Evolutionary conservation across 2,329 filamentous ascomycete genomes (phyloP), one percentile per base, ranked within the genome.

Genomic region (Ascochyta clinopodiicola): DNA sequence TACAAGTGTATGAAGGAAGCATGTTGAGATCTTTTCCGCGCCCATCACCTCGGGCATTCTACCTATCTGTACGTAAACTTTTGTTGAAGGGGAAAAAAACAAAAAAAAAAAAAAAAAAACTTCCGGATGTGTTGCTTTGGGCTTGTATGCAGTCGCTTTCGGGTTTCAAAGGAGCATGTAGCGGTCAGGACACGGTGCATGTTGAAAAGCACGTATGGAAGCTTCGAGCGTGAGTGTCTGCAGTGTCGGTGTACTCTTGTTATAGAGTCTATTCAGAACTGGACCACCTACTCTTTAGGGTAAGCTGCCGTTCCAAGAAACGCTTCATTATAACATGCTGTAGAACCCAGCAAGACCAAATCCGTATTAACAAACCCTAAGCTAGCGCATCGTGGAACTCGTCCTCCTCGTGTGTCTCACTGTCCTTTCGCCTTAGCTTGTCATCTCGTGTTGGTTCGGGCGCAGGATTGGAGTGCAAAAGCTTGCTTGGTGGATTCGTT

Each of bases 381-480:
- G 74, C 72, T 44, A 79, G 75, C 6, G 80, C 80, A 69, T 82
- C 80, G 43, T 79, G 74, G 54, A 82, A 82, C 37, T 78, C 75
- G 35, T 82, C 79, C 27, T 79, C 74, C 36, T 75, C 73, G 6
- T 77, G 70, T 12, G 76, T 77, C 47, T 79, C 69, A 27, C 75
- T 78, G 59, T 82, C 79, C 61, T 69, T 68, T 31, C 75, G 67
- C 58, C 64, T 62, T 34, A 78, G 37, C 34, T 56, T 47, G 32
- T 67, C 56, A 1, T 57, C 44, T 12, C 50, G 56, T 3, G 48
- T 37, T 22, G 66, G 60, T 48, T 68, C 64, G 17, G 55, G 32
- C 7, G 47, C 56, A 4, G 63, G 66, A 35, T 67, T 69, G 12
- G 64, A 66, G 37, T 71, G 56, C n/a, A 71, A 51, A 1, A 70